Evolutionary conservation across 2,329 filamentous ascomycete species (phyloP), one percentile per base, ranked within the genome.

Genomic region (Canariomyces notabilis): DNA sequence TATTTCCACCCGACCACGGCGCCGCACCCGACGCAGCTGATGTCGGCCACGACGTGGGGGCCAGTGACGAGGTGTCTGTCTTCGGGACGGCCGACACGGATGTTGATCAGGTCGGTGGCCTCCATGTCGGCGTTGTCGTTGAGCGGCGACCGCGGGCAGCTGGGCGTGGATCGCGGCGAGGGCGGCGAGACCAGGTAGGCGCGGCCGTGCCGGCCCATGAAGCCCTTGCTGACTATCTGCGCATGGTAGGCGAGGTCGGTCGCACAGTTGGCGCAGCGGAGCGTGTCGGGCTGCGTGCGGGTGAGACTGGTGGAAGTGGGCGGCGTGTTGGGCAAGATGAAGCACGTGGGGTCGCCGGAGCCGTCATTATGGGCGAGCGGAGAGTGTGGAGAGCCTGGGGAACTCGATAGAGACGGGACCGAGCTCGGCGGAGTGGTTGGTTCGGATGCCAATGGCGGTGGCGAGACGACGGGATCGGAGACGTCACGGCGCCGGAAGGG

Each of bases 1-100:
- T 85, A 85, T 62, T 84, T 84, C 82, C 82, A 85, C 15, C 82
- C 82, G 7, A 85, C 59, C 56, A 77, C 77, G 42, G 67, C 68
- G 20, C 67, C 65, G 62, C 82, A 85, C 20, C 74, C 66, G 8
- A 61, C 60, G 58, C 82, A 85, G 37, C 62, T 69, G 39, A 84
- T 80, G 63, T 85, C 81, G 3, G 80, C 77, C 6, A 85, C 80
- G 5, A 78, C 71, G 62, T 85, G 82, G 58, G 72, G 69, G 2
- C 82, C 82, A 1, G 82, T 85, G 11, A 77, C 74, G 5, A 85
- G 70, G 53, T 77, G 72, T 21, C 82, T 68, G 44, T 70, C 73
- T 60, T 81, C 79, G 5, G 69, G 65, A 35, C 67, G 69, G 8
- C 79, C 79, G 29, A 81, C 60, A 34, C 68, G 69, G 45, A 82